Percentiles rank a stretch among this genome's conserved stretches.
Evolutionary conservation across 768 basidiomycete species (phyloP).

Genomic region (Trametes punicea): DNA sequence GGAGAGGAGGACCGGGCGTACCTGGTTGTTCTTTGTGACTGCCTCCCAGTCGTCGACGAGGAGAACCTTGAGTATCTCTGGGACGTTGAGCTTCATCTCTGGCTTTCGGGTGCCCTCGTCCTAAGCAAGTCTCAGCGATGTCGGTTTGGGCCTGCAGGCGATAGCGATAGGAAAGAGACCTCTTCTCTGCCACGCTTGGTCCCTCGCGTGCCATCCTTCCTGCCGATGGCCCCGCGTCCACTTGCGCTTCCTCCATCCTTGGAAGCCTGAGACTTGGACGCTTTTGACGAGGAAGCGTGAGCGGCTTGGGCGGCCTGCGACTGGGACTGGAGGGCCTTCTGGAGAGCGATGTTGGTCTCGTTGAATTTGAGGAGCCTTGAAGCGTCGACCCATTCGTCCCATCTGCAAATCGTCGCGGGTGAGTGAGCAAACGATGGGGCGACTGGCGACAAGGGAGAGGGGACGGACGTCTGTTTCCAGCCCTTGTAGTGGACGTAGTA

Average conservation of each 20-base stretch:
- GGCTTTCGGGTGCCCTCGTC: constrained; percentile 77
- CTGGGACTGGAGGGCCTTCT: constrained; percentile 58
- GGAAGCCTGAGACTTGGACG: constrained; percentile 21
- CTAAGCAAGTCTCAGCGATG: constrained; percentile 33
- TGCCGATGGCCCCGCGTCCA: constrained; percentile 23
- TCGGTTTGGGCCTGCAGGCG: not conserved
- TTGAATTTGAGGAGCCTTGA: constrained; percentile 79
- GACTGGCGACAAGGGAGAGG: not conserved
- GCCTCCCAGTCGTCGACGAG: constrained; percentile 98
- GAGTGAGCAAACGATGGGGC: not conserved
- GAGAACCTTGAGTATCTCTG: constrained; percentile 83
- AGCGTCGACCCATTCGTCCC: constrained; percentile 96
- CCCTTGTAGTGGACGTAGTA: constrained; percentile 99
- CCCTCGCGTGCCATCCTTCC: constrained; percentile 62
- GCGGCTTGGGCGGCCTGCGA: constrained; percentile 41
- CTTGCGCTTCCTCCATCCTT: constrained; percentile 15
- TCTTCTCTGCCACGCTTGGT: constrained; percentile 75
- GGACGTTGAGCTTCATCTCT: constrained; percentile 88
- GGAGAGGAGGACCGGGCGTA: constrained; percentile 33
- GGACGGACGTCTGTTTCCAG: constrained; percentile 91
- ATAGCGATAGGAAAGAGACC: constrained; percentile 36
- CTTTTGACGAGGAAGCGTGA: constrained; percentile 33
- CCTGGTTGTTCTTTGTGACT: constrained; percentile 93
- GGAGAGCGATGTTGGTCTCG: constrained; percentile 73
- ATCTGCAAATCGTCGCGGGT: constrained; percentile 46